Conservation (phyloP, 768 basidiomycete genomes). For the Suillus decipiens region DNA sequence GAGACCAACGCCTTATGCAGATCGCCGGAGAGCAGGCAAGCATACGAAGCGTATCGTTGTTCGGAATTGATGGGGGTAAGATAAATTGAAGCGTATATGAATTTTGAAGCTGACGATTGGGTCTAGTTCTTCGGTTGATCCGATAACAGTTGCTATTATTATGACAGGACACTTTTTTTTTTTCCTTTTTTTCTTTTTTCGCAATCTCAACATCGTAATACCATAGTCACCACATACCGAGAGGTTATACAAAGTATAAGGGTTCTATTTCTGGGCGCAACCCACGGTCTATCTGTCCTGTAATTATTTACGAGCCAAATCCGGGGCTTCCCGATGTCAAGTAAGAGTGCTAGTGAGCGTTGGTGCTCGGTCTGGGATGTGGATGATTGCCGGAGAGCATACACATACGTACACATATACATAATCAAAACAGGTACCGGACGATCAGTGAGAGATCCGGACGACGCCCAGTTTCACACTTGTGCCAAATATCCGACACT, state of each 20-base stretch:
- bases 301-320: slow-evolving; percentile 4
- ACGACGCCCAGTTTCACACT: slow-evolving; percentile 6
- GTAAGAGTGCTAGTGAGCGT: not conserved
- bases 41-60: slow-evolving; percentile 76
- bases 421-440: slow-evolving; percentile 5
- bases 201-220: not conserved
- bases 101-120: not conserved
- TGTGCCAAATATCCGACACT: slow-evolving; percentile 7
- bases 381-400: slow-evolving; percentile 4
- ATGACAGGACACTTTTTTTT: too few relatives aligned
- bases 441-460: slow-evolving; percentile 4
- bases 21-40: slow-evolving; percentile 77
- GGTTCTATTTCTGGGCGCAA: not conserved
- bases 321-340: slow-evolving; percentile 1
- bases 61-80: slow-evolving; percentile 28
- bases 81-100: too few relatives aligned
- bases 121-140: slow-evolving; percentile 6
- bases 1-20: slow-evolving; percentile 69
- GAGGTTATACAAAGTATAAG: slow-evolving; percentile 4
- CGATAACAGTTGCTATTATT: slow-evolving; percentile 1
- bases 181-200: not conserved
- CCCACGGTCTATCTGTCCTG: slow-evolving; percentile 6
- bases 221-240: not conserved
- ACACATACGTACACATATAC: slow-evolving; percentile 3
- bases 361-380: not conserved